phyloP scores from a whole-genome alignment of 2,329 filamentous ascomycete species.

The Aschersonia sp. region DNA sequence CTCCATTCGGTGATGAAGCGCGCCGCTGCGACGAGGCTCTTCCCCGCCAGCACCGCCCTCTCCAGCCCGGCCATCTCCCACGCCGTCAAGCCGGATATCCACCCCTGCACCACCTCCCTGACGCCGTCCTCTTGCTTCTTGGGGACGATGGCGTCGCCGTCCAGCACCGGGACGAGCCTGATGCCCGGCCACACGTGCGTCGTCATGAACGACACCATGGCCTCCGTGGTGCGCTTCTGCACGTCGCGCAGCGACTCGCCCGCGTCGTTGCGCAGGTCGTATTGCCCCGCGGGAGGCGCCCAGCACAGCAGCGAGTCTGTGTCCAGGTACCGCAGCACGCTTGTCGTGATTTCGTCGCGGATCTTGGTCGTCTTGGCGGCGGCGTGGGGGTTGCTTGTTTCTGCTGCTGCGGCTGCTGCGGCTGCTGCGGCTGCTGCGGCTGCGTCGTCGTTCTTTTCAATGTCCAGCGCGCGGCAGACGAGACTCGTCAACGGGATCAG shows the following conservation, averaged over 20 bases:
- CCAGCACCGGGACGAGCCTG: constrained; percentile 65
- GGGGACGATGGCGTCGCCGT: constrained; percentile 62
- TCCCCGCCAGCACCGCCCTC: constrained; percentile 67
- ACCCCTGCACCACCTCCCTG: constrained; percentile 61
- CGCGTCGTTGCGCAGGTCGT: constrained; percentile 28
- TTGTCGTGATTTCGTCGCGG: constrained; percentile 48
- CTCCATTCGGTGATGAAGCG: constrained; percentile 81
- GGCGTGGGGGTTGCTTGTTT: too few species aligned
- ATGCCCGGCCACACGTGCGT: constrained; percentile 72
- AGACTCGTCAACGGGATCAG: constrained; percentile 84
- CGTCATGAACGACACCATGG: constrained; percentile 58
- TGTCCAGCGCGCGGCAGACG: constrained; percentile 69
- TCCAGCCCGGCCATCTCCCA: constrained; percentile 84
- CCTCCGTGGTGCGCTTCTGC: constrained; percentile 55
- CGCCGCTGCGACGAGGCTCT: constrained; percentile 67
- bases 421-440: constrained; percentile 5
- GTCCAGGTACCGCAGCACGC: constrained; percentile 71
- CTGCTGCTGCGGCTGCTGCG: too few species aligned
- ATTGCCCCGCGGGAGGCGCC: constrained; percentile 43
- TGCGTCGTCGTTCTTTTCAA: constrained; percentile 49
- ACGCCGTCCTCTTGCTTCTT: constrained; percentile 58
- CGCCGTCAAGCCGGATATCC: constrained; percentile 56
- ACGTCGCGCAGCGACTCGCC: constrained; percentile 51
- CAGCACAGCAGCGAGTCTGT: constrained; percentile 91
- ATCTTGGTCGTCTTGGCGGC: constrained; percentile 22